Evolutionary conservation across 192 early-diverging fungal genomes (phyloP), one percentile per base, ranked within the genome.

Genomic region (Backusella tuberculispora): DNA sequence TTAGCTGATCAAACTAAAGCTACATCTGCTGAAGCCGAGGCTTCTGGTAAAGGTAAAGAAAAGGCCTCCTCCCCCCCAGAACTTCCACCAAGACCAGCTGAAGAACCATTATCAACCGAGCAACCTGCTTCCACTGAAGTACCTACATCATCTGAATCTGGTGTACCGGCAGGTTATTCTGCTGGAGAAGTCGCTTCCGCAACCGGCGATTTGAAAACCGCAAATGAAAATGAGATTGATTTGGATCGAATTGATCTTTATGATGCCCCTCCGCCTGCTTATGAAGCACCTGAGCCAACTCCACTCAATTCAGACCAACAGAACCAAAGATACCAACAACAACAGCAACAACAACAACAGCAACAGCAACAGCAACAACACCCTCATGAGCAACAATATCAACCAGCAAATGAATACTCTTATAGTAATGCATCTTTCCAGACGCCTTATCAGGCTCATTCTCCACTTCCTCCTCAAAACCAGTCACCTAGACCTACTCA

Each of bases 381-480:
- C 19, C 48, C n/a, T 8, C 53, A 60, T 3, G 21, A 21, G 8
- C 48, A 50, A 26, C 53, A 60, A 24, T 60, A 60, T 24, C 19
- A 12, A 13, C 53, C 53, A 12, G 21, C 24, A 5, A 60, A 60
- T 4, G 53, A 60, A 7, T 10, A 60, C 26, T 8, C 53, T 24
- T 60, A 24, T 60, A 71, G 48, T 26, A 26, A 6, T 38, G 10
- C 45, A 24, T 71, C 70, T 9, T 71, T 71, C 17, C 24, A 34
- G 15, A 56, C 70, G 4, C 78, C 78, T 24, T 76, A 72, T 26
- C 78, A 65, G 21, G 19, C 44, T 40, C 69, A 72, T 26, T 65
- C 47, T 2, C 37, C 68, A 19, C 19, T 45, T 60, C 68, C 78
- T n/a, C 68, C 42, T 24, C 17, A 69, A 14, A 56, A 50, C 40